A percentile compares a stretch with the other conserved stretches of the same genome.
Evolutionary conservation across 768 basidiomycete species (phyloP).

Genomic region (Coprinopsis marcescibilis): DNA sequence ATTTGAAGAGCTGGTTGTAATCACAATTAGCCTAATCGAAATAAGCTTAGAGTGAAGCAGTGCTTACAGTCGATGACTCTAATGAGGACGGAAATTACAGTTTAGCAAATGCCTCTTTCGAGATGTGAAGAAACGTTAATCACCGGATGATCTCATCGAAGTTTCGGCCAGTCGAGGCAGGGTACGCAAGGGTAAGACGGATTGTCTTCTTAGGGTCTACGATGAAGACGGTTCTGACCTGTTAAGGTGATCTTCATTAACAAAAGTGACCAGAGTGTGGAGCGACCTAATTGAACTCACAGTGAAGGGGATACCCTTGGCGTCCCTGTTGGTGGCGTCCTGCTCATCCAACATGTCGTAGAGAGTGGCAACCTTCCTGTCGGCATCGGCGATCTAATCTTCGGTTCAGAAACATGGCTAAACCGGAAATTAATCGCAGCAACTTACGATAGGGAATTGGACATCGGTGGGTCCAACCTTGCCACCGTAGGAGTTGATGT

Average conservation of each 20-base stretch:
- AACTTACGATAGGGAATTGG: conserved; percentile 84
- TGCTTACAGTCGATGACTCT: conserved; percentile 70
- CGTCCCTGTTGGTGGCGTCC: conserved; percentile 84
- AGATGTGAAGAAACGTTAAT: conserved; percentile 13
- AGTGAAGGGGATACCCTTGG: conserved; percentile 91
- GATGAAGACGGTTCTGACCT: conserved; percentile 95
- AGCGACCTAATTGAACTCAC: conserved; percentile 36
- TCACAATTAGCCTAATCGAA: conserved; percentile 11
- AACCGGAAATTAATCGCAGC: conserved; percentile 2
- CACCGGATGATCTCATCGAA: conserved; percentile 61
- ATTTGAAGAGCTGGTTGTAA: conserved; percentile 69
- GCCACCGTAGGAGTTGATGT: conserved; percentile 78
- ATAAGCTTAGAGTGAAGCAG: conserved; percentile 3
- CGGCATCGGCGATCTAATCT: conserved; percentile 81
- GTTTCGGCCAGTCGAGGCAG: conserved; percentile 93
- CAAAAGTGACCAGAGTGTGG: conserved; percentile 2
- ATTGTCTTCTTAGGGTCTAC: conserved; percentile 97
- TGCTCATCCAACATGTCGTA: conserved; percentile 98
- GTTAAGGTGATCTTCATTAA: conserved; percentile 4
- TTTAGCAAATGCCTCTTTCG: background rate
- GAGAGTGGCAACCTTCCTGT: conserved; percentile 76
- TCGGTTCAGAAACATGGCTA: background rate
- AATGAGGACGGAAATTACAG: conserved; percentile 6
- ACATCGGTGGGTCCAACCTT: conserved; percentile 68
- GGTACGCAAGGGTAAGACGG: conserved; percentile 85